These are phyloP conservation scores for Umbelopsis vinacea DNA, from an alignment of 192 early-diverging fungal genomes.

Conservation along the genomic window DNA sequence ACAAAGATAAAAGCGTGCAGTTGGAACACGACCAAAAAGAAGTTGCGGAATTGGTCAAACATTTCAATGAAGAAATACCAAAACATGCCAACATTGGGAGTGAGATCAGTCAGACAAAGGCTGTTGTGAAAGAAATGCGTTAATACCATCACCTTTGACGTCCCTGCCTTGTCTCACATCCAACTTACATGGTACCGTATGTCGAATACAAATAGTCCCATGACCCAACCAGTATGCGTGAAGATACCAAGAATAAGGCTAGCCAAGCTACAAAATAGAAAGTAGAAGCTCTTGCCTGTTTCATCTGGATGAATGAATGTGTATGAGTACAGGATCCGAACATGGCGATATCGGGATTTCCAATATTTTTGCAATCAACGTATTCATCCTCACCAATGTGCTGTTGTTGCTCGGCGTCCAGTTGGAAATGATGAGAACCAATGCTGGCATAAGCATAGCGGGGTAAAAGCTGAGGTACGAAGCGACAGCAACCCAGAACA, in stretches of 20 bases:
- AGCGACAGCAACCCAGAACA: slow-evolving; percentile 79
- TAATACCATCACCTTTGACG: neutral
- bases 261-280: slow-evolving; percentile 36
- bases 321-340: no score
- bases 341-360: neutral
- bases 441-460: slow-evolving; percentile 73
- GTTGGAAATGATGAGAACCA: slow-evolving; percentile 36
- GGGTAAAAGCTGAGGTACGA: slow-evolving; percentile 90
- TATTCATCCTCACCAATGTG: neutral
- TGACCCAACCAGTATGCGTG: slow-evolving; percentile 63
- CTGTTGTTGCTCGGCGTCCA: slow-evolving; percentile 10
- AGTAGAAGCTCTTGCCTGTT: neutral
- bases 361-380: no score
- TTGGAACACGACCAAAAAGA: slow-evolving; percentile 95
- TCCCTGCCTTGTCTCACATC: neutral
- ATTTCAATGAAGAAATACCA: slow-evolving; percentile 99
- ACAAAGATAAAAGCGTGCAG: slow-evolving; percentile 90
- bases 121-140: neutral
- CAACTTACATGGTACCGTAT: slow-evolving; percentile 74
- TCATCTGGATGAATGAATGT: neutral
- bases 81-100: slow-evolving; percentile 94
- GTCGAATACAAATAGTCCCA: slow-evolving; percentile 71
- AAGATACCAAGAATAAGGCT: slow-evolving; percentile 56
- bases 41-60: slow-evolving; percentile 96
- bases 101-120: slow-evolving; percentile 73